Percentiles rank a stretch among this genome's conserved stretches.
Evolutionary conservation across 345 rosid genomes (phyloP).

Genomic region (Cardamine resedifolia): DNA sequence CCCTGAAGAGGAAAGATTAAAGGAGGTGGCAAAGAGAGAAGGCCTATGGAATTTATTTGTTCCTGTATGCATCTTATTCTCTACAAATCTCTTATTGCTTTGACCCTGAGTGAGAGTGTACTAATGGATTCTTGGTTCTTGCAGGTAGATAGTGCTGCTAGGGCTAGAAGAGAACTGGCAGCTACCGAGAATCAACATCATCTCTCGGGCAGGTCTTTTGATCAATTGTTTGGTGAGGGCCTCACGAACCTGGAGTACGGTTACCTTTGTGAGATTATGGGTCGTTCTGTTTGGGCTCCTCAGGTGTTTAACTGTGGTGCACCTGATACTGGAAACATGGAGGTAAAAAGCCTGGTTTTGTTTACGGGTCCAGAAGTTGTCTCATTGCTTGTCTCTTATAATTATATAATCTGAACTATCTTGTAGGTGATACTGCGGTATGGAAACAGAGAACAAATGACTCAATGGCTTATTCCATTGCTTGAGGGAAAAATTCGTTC

Average conservation of each 20-base stretch:
- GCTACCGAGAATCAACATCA: conserved; percentile 41
- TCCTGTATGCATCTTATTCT: conserved; percentile 56
- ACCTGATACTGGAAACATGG: conserved; percentile 99
- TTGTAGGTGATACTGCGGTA: conserved; percentile 80
- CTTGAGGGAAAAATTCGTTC: conserved; percentile 94
- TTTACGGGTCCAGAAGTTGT: neutral
- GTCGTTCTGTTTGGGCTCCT: conserved; percentile 94
- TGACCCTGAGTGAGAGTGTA: neutral
- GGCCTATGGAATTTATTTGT: conserved; percentile 92
- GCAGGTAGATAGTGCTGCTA: conserved; percentile 88
- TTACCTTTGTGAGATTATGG: conserved; percentile 97
- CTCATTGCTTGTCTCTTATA: conserved; percentile 6
- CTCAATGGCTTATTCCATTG: conserved; percentile 88
- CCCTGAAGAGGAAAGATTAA: conserved; percentile 89
- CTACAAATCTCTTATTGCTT: conserved; percentile 13
- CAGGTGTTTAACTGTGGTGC: conserved; percentile 96
- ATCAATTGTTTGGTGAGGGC: conserved; percentile 77
- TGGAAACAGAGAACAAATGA: conserved; percentile 82
- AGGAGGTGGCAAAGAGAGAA: conserved; percentile 83
- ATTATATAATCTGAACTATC: neutral
- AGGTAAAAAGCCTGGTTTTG: conserved; percentile 50
- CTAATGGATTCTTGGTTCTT: conserved; percentile 33
- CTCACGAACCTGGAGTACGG: conserved; percentile 97
- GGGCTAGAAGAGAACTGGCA: conserved; percentile 63
- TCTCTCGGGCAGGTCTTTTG: conserved; percentile 33